phyloP scores from a whole-genome alignment of 345 rosid genomes.

The Geranium rotundifolium region DNA sequence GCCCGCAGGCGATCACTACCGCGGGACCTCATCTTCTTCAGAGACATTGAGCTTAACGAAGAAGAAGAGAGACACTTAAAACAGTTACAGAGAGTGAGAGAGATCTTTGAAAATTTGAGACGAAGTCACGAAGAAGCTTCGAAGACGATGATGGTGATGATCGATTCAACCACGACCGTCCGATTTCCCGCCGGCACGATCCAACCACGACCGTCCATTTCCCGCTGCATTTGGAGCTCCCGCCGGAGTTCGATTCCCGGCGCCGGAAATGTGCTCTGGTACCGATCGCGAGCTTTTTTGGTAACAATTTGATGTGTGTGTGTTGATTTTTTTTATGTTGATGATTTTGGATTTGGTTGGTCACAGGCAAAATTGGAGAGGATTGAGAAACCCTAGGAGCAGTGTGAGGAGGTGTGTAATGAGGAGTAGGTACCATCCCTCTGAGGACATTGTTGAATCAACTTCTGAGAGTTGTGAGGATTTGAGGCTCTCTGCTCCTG shows the following conservation, averaged over 20 bases:
- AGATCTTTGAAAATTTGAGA: neutral
- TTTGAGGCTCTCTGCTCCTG: conserved; percentile 55
- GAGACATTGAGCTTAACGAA: neutral
- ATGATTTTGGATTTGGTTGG: conserved; percentile 18
- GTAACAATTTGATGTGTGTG: neutral
- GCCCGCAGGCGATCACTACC: neutral
- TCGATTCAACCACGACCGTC: conserved; percentile 51
- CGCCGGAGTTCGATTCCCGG: conserved; percentile 31
- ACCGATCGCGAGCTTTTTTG: conserved; percentile 1
- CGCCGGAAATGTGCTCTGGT: conserved; percentile 39
- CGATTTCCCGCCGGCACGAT: conserved; percentile 49
- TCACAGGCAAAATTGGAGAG: neutral
- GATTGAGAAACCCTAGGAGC: neutral
- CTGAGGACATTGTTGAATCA: conserved; percentile 59
- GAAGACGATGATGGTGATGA: conserved; percentile 28
- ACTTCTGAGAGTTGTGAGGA: conserved; percentile 27
- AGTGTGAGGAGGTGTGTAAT: conserved; percentile 25
- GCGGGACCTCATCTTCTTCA: conserved; percentile 11
- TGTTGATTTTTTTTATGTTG: no score
- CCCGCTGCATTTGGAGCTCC: conserved; percentile 29
- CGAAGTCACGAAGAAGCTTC: neutral
- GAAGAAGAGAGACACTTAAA: neutral
- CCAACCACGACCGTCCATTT: conserved; percentile 30
- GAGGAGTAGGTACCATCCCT: conserved; percentile 66
- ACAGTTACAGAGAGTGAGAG: neutral